Evolutionary conservation across 495 filamentous ascomycete species (phyloP), one percentile per base, ranked within the genome.

Genomic region (Rostrohypoxylon terebratum): DNA sequence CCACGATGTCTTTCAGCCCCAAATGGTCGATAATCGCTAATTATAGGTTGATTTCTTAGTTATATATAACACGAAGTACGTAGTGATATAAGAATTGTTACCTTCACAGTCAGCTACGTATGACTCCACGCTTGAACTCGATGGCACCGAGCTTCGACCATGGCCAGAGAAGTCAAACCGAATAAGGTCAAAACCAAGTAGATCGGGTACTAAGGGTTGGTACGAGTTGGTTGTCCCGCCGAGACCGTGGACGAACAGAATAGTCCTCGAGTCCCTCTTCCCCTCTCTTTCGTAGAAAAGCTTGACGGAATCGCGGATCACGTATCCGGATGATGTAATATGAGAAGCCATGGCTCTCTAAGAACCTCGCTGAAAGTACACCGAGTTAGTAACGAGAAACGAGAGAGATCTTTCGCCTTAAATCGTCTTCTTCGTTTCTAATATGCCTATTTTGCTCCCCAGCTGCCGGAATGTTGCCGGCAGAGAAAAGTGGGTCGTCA

Each of bases 271-370:
- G 1, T 16, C 48, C 1, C 14, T 44, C n/a, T 40, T 44, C 11
- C 61, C 61, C n/a, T 64, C 61, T 13, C 61, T 38, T 25, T 64
- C 61, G 36, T 64, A 64, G 34, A 64, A 64, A 54, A 64, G 61
- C 28, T 64, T 36, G 28, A 64, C 48, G 14, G 61, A 55, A 18
- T 42, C 61, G 4, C 61, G 61, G 23, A 38, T 14, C 42, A 64
- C 21, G 36, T 64, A 64, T 18, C 61, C 61, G 20, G 61, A 64
- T n/a, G 61, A 64, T 13, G 16, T 64, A 14, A 64, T 55, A 14
- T 64, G 47, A 13, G 61, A 64, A 23, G 61, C 61, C 61, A 64
- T 64, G 4, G 33, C 40, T 23, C 7, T 13, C 7, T 14, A 3
- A 21, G 18, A 21, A 40, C 0, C 4, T 11, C 1, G 23, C 0